Conservation (phyloP, 306 rosid species). For the Prosopis cineraria region DNA sequence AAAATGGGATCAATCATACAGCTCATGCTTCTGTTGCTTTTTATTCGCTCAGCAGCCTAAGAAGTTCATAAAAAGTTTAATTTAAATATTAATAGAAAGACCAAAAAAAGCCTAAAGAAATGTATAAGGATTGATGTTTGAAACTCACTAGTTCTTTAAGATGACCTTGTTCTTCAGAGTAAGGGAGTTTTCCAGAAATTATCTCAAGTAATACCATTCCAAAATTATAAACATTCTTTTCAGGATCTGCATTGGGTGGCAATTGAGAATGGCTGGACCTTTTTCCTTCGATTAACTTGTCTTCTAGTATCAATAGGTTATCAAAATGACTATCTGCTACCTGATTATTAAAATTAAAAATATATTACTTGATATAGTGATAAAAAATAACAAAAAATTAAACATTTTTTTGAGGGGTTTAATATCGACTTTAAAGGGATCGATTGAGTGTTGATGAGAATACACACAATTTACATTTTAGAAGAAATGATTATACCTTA, state of each 20-base stretch:
- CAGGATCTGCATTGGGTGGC: conserved; percentile 73
- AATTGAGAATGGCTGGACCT: conserved; percentile 52
- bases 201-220: conserved; percentile 79
- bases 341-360: conserved; percentile 44
- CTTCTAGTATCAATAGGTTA: conserved; percentile 3
- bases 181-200: conserved; percentile 73
- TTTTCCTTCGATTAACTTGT: conserved; percentile 34
- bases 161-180: conserved; percentile 72
- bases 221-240: conserved; percentile 70
- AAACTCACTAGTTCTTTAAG: conserved; percentile 73
- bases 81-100: not conserved
- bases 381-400: not conserved
- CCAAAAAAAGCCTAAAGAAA: not conserved
- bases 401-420: not conserved
- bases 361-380: conserved; percentile 20
- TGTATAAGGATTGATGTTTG: not conserved
- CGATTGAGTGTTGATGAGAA: not conserved
- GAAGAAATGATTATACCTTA: conserved; percentile 54
- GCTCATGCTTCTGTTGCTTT: conserved; percentile 54
- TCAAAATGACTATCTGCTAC: conserved; percentile 63
- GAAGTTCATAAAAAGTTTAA: conserved; percentile 17
- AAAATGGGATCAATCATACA: conserved; percentile 74
- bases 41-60: conserved; percentile 73
- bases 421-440: not conserved
- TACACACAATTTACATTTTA: not conserved